phyloP scores from a whole-genome alignment of 2,329 filamentous ascomycete genomes.

The Aspergillus nomiae region DNA sequence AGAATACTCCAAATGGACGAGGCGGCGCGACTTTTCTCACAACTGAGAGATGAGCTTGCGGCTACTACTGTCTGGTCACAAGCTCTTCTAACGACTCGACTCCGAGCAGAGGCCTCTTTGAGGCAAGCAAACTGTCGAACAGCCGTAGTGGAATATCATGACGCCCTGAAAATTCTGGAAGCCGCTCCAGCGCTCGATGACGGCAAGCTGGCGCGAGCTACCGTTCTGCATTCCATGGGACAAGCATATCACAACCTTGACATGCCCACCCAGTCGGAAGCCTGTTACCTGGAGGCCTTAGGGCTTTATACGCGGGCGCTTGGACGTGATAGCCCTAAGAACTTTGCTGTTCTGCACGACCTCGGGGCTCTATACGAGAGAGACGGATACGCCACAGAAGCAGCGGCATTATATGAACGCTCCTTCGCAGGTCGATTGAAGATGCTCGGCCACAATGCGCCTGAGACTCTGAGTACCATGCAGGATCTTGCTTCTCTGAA shows the following conservation, averaged over 20 bases:
- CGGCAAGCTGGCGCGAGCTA: conserved; percentile 26
- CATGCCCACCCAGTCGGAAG: conserved; percentile 28
- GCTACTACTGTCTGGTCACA: conserved; percentile 25
- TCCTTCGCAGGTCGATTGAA: conserved; percentile 33
- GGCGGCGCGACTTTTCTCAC: conserved; percentile 31
- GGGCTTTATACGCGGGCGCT: conserved; percentile 30
- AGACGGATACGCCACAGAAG: conserved; percentile 34
- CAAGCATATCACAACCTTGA: conserved; percentile 28
- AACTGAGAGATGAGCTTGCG: conserved; percentile 27
- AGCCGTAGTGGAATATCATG: conserved; percentile 28
- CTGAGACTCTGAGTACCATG: conserved; percentile 34
- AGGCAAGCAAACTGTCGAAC: conserved; percentile 24
- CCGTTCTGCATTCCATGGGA: conserved; percentile 29
- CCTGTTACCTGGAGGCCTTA: conserved; percentile 30
- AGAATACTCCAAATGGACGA: conserved; percentile 34
- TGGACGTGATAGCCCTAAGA: conserved; percentile 31
- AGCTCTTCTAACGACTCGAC: conserved; percentile 17
- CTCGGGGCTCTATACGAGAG: conserved; percentile 30
- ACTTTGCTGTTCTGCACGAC: conserved; percentile 31
- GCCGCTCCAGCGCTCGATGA: conserved; percentile 26
- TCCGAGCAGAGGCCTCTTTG: conserved; percentile 26
- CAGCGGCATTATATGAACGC: conserved; percentile 32
- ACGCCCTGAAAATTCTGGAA: conserved; percentile 25
- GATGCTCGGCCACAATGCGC: conserved; percentile 30
- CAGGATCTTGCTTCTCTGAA: conserved; percentile 33